A percentile compares a stretch with the other conserved stretches of the same genome.
Evolutionary conservation across 2,329 filamentous ascomycete species (phyloP).

Genomic region (Penicillium sclerotiorum): DNA sequence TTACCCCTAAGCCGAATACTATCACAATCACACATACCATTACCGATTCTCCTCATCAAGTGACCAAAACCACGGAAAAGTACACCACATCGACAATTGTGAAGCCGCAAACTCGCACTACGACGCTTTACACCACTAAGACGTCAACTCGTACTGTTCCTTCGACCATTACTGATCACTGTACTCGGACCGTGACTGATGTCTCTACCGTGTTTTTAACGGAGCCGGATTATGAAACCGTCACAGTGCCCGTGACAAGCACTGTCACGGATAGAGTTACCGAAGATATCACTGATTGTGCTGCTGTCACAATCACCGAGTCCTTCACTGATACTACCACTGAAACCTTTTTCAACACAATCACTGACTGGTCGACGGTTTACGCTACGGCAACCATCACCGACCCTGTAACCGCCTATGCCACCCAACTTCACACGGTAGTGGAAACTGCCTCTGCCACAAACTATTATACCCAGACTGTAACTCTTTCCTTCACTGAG

Average conservation of each 20-base stretch:
- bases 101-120: constrained; percentile 1
- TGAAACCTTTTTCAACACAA: constrained; percentile 1
- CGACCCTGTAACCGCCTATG: neutral
- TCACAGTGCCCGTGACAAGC: constrained; percentile 2
- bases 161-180: neutral
- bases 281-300: constrained; percentile 2
- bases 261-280: neutral
- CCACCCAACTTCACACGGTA: neutral
- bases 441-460: neutral
- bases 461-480: constrained; percentile 8
- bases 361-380: constrained; percentile 4
- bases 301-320: constrained; percentile 4
- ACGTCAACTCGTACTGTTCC: neutral
- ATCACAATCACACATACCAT: constrained; percentile 5
- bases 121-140: neutral
- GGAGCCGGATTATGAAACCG: constrained; percentile 1
- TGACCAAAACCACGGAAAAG: constrained; percentile 1
- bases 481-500: constrained; percentile 7
- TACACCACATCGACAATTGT: neutral
- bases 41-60: constrained; percentile 4
- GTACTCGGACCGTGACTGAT: neutral
- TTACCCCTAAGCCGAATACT: constrained; percentile 2
- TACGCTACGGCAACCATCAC: constrained; percentile 1
- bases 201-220: constrained; percentile 1
- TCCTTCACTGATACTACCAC: constrained; percentile 5